phyloP scores from a whole-genome alignment of 1,139 yeast genomes.

The Candida albicans region DNA sequence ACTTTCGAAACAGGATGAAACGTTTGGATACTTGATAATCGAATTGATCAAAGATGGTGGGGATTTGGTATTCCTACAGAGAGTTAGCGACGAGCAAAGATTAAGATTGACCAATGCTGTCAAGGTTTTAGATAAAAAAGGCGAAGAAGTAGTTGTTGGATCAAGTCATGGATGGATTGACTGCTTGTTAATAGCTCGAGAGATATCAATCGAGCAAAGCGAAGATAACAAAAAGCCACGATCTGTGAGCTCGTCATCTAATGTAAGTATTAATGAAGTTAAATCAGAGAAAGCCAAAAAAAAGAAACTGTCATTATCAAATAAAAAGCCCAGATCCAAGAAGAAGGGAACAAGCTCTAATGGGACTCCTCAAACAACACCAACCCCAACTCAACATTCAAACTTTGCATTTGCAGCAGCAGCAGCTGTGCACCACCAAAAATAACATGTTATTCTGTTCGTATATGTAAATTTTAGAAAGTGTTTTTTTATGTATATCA shows the following conservation, averaged over 20 bases:
- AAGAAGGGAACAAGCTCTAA: background rate
- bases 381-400: slow-evolving; percentile 18
- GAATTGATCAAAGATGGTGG: slow-evolving; percentile 60
- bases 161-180: slow-evolving; percentile 47
- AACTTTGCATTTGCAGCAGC: slow-evolving; percentile 51
- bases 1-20: slow-evolving; percentile 23
- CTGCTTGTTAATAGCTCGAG: slow-evolving; percentile 45
- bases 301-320: slow-evolving; percentile 12
- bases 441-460: background rate
- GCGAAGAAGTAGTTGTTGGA: slow-evolving; percentile 37
- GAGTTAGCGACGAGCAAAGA: slow-evolving; percentile 30
- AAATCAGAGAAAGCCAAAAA: slow-evolving; percentile 5
- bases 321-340: slow-evolving; percentile 1
- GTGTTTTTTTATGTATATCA: no score
- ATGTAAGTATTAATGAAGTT: slow-evolving; percentile 1
- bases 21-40: slow-evolving; percentile 61
- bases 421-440: slow-evolving; percentile 37
- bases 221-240: background rate
- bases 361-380: slow-evolving; percentile 6
- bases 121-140: slow-evolving; percentile 37
- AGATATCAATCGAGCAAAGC: slow-evolving; percentile 17
- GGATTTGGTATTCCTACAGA: slow-evolving; percentile 57
- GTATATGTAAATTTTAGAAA: no score
- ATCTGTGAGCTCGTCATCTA: slow-evolving; percentile 10
- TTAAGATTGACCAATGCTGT: slow-evolving; percentile 28